phyloP scores from a whole-genome alignment of 1,284 basidiomycete species.

The Amylostereum areolatum region DNA sequence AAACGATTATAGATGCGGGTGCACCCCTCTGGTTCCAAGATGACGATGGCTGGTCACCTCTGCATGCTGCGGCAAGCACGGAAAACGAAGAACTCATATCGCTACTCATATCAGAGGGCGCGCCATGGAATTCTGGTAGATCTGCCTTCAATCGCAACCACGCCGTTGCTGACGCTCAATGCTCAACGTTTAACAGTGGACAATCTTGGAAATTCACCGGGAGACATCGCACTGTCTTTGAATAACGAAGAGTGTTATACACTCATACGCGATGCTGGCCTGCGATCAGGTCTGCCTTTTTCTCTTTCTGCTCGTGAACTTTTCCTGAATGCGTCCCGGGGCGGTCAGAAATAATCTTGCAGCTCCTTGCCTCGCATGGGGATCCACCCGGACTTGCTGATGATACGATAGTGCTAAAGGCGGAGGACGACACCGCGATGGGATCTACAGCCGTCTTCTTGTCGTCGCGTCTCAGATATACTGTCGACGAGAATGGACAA shows the following conservation, averaged over 20 bases:
- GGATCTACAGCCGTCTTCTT: constrained; percentile 78
- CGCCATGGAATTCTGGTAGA: constrained; percentile 86
- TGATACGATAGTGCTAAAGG: constrained; percentile 45
- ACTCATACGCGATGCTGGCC: constrained; percentile 79
- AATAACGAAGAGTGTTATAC: constrained; percentile 74
- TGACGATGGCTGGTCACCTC: constrained; percentile 70
- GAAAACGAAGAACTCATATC: constrained; percentile 60
- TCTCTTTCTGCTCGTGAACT: not conserved
- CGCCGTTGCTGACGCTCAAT: not conserved
- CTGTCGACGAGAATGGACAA: constrained; percentile 69
- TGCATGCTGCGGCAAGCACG: constrained; percentile 86
- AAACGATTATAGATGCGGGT: constrained; percentile 55
- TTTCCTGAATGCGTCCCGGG: too few species aligned
- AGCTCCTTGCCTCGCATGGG: constrained; percentile 46
- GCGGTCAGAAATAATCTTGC: constrained; percentile 56
- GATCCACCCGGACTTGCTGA: constrained; percentile 28
- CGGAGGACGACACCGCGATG: constrained; percentile 60
- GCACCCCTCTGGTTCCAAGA: constrained; percentile 93
- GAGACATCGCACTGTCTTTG: constrained; percentile 82
- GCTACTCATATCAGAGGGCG: constrained; percentile 74
- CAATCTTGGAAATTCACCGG: constrained; percentile 74
- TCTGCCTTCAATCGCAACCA: not conserved
- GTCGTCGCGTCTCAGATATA: constrained; percentile 64
- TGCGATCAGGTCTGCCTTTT: constrained; percentile 63
- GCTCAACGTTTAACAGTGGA: constrained; percentile 48